Conservation (phyloP, 306 rosid species). For the Quercus variabilis region DNA sequence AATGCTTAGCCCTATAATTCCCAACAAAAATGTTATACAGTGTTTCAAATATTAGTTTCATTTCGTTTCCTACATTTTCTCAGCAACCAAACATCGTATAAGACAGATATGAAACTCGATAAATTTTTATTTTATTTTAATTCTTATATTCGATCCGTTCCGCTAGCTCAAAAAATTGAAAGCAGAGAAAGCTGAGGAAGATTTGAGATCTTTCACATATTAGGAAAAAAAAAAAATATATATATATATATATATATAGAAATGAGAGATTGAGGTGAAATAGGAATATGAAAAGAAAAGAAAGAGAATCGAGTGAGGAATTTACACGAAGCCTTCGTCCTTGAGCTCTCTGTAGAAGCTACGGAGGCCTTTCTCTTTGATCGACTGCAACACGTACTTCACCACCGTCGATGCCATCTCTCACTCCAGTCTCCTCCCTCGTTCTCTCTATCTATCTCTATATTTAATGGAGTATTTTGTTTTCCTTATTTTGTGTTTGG, state of each 20-base stretch:
- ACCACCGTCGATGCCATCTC: constrained; percentile 79
- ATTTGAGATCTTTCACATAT: constrained; percentile 14
- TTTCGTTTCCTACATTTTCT: background rate
- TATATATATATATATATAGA: background rate
- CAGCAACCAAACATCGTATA: background rate
- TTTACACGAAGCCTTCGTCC: constrained; percentile 77
- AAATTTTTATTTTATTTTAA: background rate
- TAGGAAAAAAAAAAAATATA: background rate
- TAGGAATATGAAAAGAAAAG: background rate
- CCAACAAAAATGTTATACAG: background rate
- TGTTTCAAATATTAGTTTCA: background rate
- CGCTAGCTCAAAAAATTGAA: background rate
- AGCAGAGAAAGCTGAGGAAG: background rate
- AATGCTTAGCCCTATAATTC: background rate
- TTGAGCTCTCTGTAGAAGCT: constrained; percentile 58
- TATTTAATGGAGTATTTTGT: background rate
- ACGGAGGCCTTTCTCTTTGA: constrained; percentile 76
- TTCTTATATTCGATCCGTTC: background rate
- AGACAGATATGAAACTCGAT: background rate
- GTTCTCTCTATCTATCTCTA: background rate
- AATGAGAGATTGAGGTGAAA: background rate
- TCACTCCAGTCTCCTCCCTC: background rate
- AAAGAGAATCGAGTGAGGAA: background rate
- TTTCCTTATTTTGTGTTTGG: too few species aligned
- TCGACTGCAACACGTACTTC: constrained; percentile 52